Evolutionary conservation across 345 rosid species (phyloP).

Genomic region (Lepidium didymum): DNA sequence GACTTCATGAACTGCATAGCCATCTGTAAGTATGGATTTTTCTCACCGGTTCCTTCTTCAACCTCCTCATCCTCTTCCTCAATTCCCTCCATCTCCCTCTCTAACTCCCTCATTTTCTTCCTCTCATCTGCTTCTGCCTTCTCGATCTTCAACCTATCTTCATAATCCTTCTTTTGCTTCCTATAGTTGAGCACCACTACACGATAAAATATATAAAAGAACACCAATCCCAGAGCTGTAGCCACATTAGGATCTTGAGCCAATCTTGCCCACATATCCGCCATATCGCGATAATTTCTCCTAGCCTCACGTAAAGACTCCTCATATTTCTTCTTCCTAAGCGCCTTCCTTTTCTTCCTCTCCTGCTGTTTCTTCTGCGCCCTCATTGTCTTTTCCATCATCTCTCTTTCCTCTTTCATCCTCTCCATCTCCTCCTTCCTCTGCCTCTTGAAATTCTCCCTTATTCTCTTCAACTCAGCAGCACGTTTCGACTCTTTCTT

Average conservation of each 20-base stretch:
- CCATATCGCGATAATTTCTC: slow-evolving; percentile 45
- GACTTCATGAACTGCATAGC: slow-evolving; percentile 95
- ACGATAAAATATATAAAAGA: slow-evolving; percentile 69
- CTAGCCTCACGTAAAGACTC: slow-evolving; percentile 60
- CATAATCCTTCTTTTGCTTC: slow-evolving; percentile 88
- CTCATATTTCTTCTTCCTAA: slow-evolving; percentile 51
- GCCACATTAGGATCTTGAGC: slow-evolving; percentile 66
- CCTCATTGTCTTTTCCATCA: slow-evolving; percentile 55
- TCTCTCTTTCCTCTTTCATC: slow-evolving; percentile 57
- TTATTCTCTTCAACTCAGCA: slow-evolving; percentile 48
- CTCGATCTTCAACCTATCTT: slow-evolving; percentile 87
- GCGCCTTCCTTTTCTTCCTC: slow-evolving; percentile 47
- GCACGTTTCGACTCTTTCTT: slow-evolving; percentile 68
- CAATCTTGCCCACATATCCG: slow-evolving; percentile 51
- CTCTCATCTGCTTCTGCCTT: slow-evolving; percentile 92
- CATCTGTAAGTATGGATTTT: slow-evolving; percentile 72
- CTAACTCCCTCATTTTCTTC: slow-evolving; percentile 77
- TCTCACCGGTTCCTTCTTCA: slow-evolving; percentile 55
- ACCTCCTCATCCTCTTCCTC: slow-evolving; percentile 48
- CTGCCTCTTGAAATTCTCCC: slow-evolving; percentile 69
- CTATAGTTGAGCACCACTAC: slow-evolving; percentile 75
- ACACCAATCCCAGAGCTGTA: slow-evolving; percentile 59
- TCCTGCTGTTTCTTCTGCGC: slow-evolving; percentile 56
- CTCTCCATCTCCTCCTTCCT: slow-evolving; percentile 45
- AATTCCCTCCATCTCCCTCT: slow-evolving; percentile 67